Evolutionary conservation across 805 yeast species (phyloP), one percentile per base, ranked within the genome.

Genomic region (Candida nemodendra): DNA sequence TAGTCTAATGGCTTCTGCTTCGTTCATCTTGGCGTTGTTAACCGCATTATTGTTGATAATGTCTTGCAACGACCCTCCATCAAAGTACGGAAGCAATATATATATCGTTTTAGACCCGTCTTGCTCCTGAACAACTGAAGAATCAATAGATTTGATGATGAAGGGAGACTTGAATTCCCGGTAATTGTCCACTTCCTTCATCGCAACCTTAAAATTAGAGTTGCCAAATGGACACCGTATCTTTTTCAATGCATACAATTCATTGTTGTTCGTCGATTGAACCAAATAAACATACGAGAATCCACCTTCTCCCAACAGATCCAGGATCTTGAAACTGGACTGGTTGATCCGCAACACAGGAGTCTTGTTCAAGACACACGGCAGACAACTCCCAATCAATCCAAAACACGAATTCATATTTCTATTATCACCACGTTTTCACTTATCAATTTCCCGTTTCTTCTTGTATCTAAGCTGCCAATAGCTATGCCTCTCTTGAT

Each of bases 221-320:
- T 84, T 73, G 1, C 96, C 96, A 61, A 81, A 85, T 2, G 95
- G 89, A 60, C 96, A 89, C 43, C 90, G 68, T 37, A 88, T 85
- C 65, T 85, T 84, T 66, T 90, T 90, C 54, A 90, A 65, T 3
- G 96, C 96, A 54, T 78, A 85, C 28, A 60, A 57, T 25, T 72
- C 73, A 23, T 71, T 65, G 46, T 69, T 65, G 18, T 68, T 59
- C n/a, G 32, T 36, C 30, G 68, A 66, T 46, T 78, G 70, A 3
- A 89, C 95, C 16, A 88, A 66, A 54, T 90, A 90, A 7, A 87
- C 95, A 50, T 84, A 88, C 0, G 95, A 81, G 56, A 84, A 84
- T 11, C 93, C 95, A 2, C 95, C 95, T 64, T 89, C 97, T 8
- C 95, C 96, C 5, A 90, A 66, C n/a, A 90, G 69, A 42, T 78